Percentiles rank a stretch among this genome's conserved stretches.
Evolutionary conservation across 2,329 filamentous ascomycete genomes (phyloP).

Genomic region (Trichophyton verrucosum): DNA sequence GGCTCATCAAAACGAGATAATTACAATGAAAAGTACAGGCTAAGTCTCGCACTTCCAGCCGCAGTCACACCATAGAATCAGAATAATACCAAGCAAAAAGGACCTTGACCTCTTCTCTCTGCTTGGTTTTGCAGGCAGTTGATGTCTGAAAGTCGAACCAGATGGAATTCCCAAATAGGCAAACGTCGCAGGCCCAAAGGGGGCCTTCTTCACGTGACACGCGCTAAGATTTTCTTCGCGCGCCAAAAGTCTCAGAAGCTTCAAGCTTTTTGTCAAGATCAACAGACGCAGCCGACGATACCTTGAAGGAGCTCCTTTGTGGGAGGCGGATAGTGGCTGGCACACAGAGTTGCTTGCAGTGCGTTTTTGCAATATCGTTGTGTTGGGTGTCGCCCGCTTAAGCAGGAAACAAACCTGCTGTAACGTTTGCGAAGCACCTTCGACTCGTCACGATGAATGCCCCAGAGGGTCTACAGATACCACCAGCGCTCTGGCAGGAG

Average conservation of each 20-base stretch:
- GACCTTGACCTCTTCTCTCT: no score
- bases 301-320: background rate
- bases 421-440: background rate
- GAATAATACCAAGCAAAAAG: background rate
- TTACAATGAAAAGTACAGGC: background rate
- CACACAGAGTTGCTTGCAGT: background rate
- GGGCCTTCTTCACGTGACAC: background rate
- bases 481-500: constrained; percentile 60
- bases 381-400: background rate
- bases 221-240: background rate
- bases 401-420: background rate
- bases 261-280: background rate
- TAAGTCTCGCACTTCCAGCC: background rate
- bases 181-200: background rate
- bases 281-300: background rate
- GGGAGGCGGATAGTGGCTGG: background rate
- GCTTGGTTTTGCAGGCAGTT: no score
- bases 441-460: background rate
- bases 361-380: background rate
- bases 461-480: constrained; percentile 18
- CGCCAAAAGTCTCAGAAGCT: background rate
- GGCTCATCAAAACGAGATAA: background rate
- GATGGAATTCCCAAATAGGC: background rate
- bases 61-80: background rate
- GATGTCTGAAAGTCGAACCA: background rate